phyloP scores from a whole-genome alignment of 2,329 filamentous ascomycete genomes.

The Diaporthe velutina region DNA sequence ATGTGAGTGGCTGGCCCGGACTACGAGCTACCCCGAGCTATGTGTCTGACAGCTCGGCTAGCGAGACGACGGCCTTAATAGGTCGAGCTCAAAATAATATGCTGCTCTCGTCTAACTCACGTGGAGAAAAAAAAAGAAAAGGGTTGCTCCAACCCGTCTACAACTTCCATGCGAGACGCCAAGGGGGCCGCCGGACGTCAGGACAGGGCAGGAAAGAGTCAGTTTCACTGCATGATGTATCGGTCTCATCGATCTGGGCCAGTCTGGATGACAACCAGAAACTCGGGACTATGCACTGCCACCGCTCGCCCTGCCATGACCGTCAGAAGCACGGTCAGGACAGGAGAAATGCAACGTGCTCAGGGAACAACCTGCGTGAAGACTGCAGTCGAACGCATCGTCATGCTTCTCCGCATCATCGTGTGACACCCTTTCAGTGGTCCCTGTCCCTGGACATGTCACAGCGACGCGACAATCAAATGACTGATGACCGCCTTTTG shows the following conservation, averaged over 20 bases:
- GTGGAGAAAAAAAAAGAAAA: not conserved
- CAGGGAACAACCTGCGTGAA: slow-evolving; percentile 17
- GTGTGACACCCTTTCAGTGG: slow-evolving; percentile 14
- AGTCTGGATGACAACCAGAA: slow-evolving; percentile 22
- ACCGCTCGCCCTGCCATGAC: slow-evolving; percentile 18
- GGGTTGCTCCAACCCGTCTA: not conserved
- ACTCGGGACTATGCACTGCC: slow-evolving; percentile 32
- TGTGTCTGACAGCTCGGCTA: slow-evolving; percentile 9
- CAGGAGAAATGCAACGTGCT: slow-evolving; percentile 31
- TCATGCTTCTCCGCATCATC: slow-evolving; percentile 30
- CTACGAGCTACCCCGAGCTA: not conserved
- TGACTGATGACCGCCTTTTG: slow-evolving; percentile 4
- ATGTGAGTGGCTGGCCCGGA: not conserved
- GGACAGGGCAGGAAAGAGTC: not conserved
- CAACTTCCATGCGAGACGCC: not conserved
- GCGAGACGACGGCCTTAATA: not conserved
- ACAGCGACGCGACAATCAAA: slow-evolving; percentile 11
- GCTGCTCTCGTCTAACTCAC: not conserved
- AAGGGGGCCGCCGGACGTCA: not conserved
- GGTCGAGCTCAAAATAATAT: not conserved
- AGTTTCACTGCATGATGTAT: slow-evolving; percentile 24
- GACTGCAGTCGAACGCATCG: slow-evolving; percentile 13
- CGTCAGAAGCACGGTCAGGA: not conserved
- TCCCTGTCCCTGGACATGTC: slow-evolving; percentile 26
- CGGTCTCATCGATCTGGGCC: slow-evolving; percentile 30